These are phyloP conservation scores for Xylariales sp. DNA, from an alignment of 2,329 filamentous ascomycete genomes.

Conservation along the genomic window DNA sequence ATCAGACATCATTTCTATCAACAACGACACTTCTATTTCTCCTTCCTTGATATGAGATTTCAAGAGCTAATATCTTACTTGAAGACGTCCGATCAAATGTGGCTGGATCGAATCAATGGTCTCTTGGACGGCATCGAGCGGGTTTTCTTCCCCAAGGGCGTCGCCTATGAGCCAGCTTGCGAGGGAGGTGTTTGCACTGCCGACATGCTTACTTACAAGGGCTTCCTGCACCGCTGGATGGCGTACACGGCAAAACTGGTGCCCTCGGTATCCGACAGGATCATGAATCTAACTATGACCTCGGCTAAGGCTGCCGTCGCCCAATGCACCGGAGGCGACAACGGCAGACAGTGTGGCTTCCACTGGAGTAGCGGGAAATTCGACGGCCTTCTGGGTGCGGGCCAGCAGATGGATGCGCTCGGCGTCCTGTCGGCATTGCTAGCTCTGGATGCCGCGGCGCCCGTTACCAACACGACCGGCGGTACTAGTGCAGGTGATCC, in stretches of 20 bases:
- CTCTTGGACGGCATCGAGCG: conserved; percentile 58
- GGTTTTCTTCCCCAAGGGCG: conserved; percentile 61
- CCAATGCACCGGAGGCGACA: conserved; percentile 50
- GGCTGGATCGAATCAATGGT: conserved; percentile 61
- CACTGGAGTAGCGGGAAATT: conserved; percentile 59
- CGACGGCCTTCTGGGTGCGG: conserved; percentile 60
- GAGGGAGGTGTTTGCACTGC: conserved; percentile 63
- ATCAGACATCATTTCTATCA: background rate
- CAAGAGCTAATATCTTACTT: conserved; percentile 4
- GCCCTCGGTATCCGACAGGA: conserved; percentile 51
- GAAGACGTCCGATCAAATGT: conserved; percentile 49
- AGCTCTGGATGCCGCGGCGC: conserved; percentile 48
- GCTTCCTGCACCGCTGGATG: conserved; percentile 65
- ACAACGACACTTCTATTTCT: background rate
- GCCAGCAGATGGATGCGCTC: conserved; percentile 62
- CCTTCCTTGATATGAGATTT: background rate
- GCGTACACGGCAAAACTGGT: conserved; percentile 54
- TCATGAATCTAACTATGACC: conserved; percentile 52
- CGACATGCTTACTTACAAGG: conserved; percentile 69
- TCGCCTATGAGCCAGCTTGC: conserved; percentile 67
- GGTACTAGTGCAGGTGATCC: conserved; percentile 52
- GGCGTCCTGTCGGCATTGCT: conserved; percentile 59
- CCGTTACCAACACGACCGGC: conserved; percentile 54
- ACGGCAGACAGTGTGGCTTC: conserved; percentile 60
- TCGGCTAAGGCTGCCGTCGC: conserved; percentile 55